Percentiles rank a stretch among this genome's conserved stretches.
Evolutionary conservation across 1,284 basidiomycete genomes (phyloP).

Genomic region (Pisolithus thermaeus): DNA sequence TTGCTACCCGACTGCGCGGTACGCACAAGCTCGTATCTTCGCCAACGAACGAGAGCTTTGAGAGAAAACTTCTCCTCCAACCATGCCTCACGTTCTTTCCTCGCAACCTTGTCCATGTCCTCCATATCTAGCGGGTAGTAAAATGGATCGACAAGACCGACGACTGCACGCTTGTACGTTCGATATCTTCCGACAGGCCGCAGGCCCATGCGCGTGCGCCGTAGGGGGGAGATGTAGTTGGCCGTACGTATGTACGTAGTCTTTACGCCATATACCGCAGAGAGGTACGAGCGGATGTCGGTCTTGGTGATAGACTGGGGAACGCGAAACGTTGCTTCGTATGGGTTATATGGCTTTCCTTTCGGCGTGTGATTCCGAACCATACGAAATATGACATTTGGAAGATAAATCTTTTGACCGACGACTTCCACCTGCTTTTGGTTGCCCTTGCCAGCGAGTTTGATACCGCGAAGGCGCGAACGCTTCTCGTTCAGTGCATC

Average conservation of each 20-base stretch:
- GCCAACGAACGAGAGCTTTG: conserved; percentile 34
- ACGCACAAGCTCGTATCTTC: conserved; percentile 41
- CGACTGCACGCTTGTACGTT: conserved; percentile 83
- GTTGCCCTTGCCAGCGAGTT: conserved; percentile 33
- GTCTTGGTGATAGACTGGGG: conserved; percentile 86
- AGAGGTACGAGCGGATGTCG: conserved; percentile 83
- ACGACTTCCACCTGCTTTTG: conserved; percentile 48
- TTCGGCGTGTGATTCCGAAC: conserved; percentile 78
- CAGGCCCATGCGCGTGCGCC: conserved; percentile 29
- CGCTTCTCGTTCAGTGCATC: conserved; percentile 49
- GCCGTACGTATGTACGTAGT: conserved; percentile 93
- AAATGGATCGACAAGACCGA: conserved; percentile 86
- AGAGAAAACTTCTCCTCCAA: conserved; percentile 56
- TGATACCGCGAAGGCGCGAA: conserved; percentile 61
- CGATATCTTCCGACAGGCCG: conserved; percentile 36
- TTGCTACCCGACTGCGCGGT: conserved; percentile 41
- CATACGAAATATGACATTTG: conserved; percentile 80
- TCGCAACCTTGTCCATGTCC: conserved; percentile 60
- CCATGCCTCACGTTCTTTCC: conserved; percentile 49
- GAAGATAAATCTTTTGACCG: conserved; percentile 83
- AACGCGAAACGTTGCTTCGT: conserved; percentile 91
- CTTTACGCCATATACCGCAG: conserved; percentile 78
- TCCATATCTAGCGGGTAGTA: conserved; percentile 80
- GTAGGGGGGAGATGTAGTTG: conserved; percentile 68
- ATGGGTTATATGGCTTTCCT: conserved; percentile 86